These are phyloP conservation scores for Bacidia rubella DNA, from an alignment of 495 filamentous ascomycete species.

Conservation along the genomic window DNA sequence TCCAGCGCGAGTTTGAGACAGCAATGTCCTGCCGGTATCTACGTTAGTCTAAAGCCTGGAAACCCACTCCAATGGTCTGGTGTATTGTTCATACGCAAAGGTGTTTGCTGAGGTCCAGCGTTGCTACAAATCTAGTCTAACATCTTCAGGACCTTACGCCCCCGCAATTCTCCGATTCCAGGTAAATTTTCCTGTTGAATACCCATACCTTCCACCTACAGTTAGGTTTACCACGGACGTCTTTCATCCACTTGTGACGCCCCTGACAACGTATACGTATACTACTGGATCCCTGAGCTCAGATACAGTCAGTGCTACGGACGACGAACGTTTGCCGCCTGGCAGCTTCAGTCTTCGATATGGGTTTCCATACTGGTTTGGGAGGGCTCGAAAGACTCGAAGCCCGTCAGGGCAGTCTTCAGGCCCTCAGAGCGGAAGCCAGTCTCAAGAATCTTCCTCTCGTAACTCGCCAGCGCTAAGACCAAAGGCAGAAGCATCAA, in stretches of 20 bases:
- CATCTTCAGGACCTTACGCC: constrained; percentile 61
- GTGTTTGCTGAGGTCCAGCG: constrained; percentile 29
- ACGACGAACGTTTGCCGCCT: constrained; percentile 68
- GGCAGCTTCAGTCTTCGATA: constrained; percentile 79
- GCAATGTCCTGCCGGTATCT: constrained; percentile 70
- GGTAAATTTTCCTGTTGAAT: constrained; percentile 69
- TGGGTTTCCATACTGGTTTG: constrained; percentile 85
- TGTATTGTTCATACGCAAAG: constrained; percentile 81
- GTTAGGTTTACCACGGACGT: constrained; percentile 82
- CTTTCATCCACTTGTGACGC: constrained; percentile 86
- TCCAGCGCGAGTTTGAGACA: constrained; percentile 65
- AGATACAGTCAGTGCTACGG: constrained; percentile 64
- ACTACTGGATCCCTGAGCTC: constrained; percentile 54
- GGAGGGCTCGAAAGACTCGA: constrained; percentile 28
- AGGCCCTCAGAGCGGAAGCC: constrained; percentile 24
- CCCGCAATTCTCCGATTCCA: constrained; percentile 80
- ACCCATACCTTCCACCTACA: constrained; percentile 66
- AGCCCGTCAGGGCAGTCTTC: constrained; percentile 23
- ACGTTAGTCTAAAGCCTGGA: constrained; percentile 68
- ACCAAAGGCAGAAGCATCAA: background rate
- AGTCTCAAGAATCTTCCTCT: background rate
- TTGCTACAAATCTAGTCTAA: background rate
- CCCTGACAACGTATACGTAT: constrained; percentile 81
- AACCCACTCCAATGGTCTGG: constrained; percentile 73
- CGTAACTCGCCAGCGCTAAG: background rate